Evolutionary conservation across 179 eudicot genomes (phyloP).

Genomic region (Spergularia azorica): DNA sequence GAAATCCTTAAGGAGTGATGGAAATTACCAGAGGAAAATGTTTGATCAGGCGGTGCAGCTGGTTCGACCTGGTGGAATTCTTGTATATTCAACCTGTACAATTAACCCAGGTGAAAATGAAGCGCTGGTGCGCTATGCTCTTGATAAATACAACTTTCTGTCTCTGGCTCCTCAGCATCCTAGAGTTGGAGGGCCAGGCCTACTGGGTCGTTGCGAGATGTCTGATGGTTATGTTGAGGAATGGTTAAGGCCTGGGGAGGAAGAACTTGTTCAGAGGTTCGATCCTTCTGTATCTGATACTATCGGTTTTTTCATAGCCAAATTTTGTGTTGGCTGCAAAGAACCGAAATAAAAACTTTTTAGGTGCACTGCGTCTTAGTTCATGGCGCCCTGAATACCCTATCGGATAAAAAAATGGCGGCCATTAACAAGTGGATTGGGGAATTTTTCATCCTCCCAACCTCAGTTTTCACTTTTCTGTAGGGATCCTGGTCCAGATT

Average conservation of each 20-base stretch:
- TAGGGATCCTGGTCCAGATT: not conserved
- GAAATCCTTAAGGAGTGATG: conserved; percentile 66
- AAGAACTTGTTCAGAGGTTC: conserved; percentile 85
- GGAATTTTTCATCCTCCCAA: not conserved
- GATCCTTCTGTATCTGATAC: conserved; percentile 89
- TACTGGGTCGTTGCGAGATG: conserved; percentile 60
- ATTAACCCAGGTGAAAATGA: conserved; percentile 98
- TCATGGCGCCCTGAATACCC: not conserved
- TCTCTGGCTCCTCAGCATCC: conserved; percentile 76
- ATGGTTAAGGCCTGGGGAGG: conserved; percentile 91
- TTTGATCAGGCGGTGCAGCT: conserved; percentile 95
- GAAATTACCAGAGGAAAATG: conserved; percentile 79
- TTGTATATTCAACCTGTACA: conserved; percentile 95
- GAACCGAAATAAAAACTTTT: conserved; percentile 18
- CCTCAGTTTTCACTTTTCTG: not conserved
- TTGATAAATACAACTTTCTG: conserved; percentile 78
- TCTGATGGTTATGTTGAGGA: conserved; percentile 75
- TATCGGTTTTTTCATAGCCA: conserved; percentile 96
- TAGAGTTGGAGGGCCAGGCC: conserved; percentile 81
- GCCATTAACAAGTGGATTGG: not conserved
- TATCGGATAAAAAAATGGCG: not conserved
- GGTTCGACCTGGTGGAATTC: conserved; percentile 92
- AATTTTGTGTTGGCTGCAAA: conserved; percentile 76
- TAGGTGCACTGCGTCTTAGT: not conserved
- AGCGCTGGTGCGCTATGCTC: conserved; percentile 82